Evolutionary conservation across 2,329 filamentous ascomycete species (phyloP).

Genomic region (Mariannaea elegans): DNA sequence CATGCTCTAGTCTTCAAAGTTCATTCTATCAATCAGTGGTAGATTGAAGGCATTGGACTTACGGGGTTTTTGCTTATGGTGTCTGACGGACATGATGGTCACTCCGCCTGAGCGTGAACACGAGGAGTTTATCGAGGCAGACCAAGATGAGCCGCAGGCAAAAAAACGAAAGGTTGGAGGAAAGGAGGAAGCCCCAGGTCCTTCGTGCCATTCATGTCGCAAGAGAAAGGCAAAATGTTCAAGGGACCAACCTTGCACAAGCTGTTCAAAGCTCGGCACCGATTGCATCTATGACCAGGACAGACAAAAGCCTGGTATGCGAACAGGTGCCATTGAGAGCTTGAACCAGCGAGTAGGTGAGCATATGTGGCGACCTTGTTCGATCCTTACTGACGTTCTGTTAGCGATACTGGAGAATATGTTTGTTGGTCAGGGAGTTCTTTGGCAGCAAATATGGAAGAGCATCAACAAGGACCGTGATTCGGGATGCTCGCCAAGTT

Average conservation of each 20-base stretch:
- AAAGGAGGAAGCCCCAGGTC: conserved; percentile 6
- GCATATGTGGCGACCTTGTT: background rate
- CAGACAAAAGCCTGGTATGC: conserved; percentile 45
- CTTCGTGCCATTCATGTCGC: conserved; percentile 51
- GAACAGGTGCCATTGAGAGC: conserved; percentile 46
- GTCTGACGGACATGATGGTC: background rate
- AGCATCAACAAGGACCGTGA: background rate
- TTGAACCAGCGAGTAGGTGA: conserved; percentile 45
- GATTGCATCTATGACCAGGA: conserved; percentile 48
- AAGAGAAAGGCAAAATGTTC: conserved; percentile 57
- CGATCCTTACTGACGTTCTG: background rate
- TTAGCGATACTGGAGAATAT: conserved; percentile 46
- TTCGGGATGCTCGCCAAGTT: background rate
- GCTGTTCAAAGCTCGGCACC: conserved; percentile 2
- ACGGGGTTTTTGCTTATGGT: background rate
- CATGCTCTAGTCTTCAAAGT: background rate
- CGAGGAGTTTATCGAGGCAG: background rate
- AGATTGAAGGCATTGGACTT: background rate
- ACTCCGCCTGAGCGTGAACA: background rate
- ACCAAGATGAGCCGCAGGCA: conserved; percentile 5
- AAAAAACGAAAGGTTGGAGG: conserved; percentile 1
- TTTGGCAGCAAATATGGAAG: conserved; percentile 47
- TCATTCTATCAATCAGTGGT: background rate
- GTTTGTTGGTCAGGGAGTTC: conserved; percentile 49
- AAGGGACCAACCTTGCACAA: conserved; percentile 51